Base-by-base conservation (phyloP, 805 yeast species). In the Spencermartinsiella europaea region DNA sequence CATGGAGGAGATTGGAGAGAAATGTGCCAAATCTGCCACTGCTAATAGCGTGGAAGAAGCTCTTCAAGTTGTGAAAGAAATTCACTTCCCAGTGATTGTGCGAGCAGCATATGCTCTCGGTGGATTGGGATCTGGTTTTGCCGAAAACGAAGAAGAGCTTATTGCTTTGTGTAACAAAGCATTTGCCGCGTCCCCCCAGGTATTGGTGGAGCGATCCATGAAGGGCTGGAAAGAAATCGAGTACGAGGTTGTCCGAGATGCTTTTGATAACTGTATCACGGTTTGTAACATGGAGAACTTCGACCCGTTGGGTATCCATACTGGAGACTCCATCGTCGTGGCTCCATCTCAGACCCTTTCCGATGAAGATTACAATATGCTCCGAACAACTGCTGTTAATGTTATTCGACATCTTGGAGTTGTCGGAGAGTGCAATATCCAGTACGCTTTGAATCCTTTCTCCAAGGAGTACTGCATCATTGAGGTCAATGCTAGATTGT, bases 211-310 rank as follows among this genome's bases (percentile, higher is more conserved):
- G 74, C 81, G 82, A 65, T 88, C 96, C 40, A 86, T 91, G 95
- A 93, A 93, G 73, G 99, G 99, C 54, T 91, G 99, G 99, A 91
- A 91, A 69, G 99, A 91, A 73, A 85, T 91, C 60, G 99, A 91
- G 72, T 91, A 91, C 69, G 99, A 91, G 71, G 99, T 91, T 68
- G 99, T 91, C 46, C 88, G 99, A 69, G 99, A 91, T 71, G 90
- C 95, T 43, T 84, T 81, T 60, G 97, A 88, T 69, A 91, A 91
- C 79, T 91, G 99, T 81, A 88, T 91, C 61, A 91, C 99, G 41
- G 99, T 91, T 53, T 91, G 99, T 79, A 91, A 91, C 73, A 91
- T 91, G 99, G 99, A 91, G 73, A 91, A 91, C 72, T 91, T 91
- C 58, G 99, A 91, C 71, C 99, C 99, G 40, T 77, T 91, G 59